Conservation (phyloP, 2,329 filamentous ascomycete species). For the Penicillium expansum region DNA sequence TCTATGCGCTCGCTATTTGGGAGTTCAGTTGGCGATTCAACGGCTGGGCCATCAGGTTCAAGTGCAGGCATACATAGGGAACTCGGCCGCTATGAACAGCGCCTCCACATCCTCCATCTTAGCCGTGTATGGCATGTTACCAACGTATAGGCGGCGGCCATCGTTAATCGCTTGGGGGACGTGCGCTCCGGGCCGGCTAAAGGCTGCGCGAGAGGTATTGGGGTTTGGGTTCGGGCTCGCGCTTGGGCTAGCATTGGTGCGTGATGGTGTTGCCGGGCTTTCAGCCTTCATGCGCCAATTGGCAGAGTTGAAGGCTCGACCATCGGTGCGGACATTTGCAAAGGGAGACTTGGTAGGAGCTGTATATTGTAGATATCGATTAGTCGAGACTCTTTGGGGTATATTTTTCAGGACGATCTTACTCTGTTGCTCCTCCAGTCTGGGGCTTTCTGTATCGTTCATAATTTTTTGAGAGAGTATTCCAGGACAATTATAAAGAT, state of each 20-base stretch:
- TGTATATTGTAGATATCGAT: conserved; percentile 13
- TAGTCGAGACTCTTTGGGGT: conserved; percentile 16
- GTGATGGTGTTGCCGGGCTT: conserved; percentile 32
- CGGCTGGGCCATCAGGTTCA: conserved; percentile 4
- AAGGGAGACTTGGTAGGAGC: conserved; percentile 32
- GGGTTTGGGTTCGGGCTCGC: conserved; percentile 13
- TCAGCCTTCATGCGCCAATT: conserved; percentile 45
- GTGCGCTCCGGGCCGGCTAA: conserved; percentile 31
- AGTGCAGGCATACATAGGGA: conserved; percentile 33
- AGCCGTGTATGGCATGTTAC: conserved; percentile 56
- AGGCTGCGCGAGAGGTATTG: conserved; percentile 32
- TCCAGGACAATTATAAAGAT: not conserved
- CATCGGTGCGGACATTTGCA: conserved; percentile 36
- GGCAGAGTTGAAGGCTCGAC: conserved; percentile 39
- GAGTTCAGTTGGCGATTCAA: conserved; percentile 18
- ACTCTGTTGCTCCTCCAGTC: conserved; percentile 36
- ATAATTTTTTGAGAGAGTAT: conserved; percentile 20
- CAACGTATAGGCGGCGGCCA: conserved; percentile 52
- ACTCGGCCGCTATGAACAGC: conserved; percentile 46
- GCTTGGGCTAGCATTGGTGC: conserved; percentile 7
- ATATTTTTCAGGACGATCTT: conserved; percentile 15
- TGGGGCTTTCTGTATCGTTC: conserved; percentile 31
- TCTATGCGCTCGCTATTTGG: conserved; percentile 56
- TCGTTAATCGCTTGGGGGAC: conserved; percentile 40
- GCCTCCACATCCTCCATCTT: conserved; percentile 50